Evolutionary conservation across 495 filamentous ascomycete genomes (phyloP).

Genomic region (Cetradonia linearis): DNA sequence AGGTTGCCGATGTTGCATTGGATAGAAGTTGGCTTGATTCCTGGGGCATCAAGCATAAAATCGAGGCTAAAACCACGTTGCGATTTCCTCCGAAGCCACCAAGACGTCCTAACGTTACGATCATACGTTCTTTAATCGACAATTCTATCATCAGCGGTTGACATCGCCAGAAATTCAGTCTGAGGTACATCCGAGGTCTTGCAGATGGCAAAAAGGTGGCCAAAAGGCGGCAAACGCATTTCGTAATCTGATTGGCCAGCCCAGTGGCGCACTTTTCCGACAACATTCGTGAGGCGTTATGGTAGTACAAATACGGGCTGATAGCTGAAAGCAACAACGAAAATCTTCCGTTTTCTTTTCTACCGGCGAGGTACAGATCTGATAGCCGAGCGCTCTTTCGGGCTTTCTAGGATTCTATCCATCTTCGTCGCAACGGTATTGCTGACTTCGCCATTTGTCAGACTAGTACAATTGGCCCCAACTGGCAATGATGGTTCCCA

Average conservation of each 20-base stretch:
- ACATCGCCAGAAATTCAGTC: not conserved
- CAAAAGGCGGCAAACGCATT: constrained; percentile 7
- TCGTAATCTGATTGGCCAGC: constrained; percentile 13
- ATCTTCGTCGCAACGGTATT: not conserved
- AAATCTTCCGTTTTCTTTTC: not conserved
- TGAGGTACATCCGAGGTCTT: not conserved
- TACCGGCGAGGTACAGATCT: too few species aligned
- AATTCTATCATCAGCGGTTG: not conserved
- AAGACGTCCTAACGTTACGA: not conserved
- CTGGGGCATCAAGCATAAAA: not conserved
- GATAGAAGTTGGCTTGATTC: not conserved
- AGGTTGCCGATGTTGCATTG: constrained; percentile 4
- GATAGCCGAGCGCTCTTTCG: not conserved
- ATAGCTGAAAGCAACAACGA: not conserved
- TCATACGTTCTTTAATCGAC: not conserved
- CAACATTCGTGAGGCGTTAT: constrained; percentile 1
- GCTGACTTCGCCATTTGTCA: not conserved
- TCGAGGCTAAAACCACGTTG: not conserved
- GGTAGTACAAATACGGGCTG: constrained; percentile 5
- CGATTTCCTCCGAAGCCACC: not conserved
- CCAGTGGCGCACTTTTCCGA: constrained; percentile 4
- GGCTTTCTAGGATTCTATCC: not conserved
- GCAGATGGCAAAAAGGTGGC: constrained; percentile 5
- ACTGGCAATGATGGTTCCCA: not conserved
- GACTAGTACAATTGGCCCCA: not conserved